Percentiles rank a stretch among this genome's conserved stretches.
Evolutionary conservation across 202 grass and related monocot genomes (phyloP).

Genomic region (Schoenoplectus tabernaemontani): DNA sequence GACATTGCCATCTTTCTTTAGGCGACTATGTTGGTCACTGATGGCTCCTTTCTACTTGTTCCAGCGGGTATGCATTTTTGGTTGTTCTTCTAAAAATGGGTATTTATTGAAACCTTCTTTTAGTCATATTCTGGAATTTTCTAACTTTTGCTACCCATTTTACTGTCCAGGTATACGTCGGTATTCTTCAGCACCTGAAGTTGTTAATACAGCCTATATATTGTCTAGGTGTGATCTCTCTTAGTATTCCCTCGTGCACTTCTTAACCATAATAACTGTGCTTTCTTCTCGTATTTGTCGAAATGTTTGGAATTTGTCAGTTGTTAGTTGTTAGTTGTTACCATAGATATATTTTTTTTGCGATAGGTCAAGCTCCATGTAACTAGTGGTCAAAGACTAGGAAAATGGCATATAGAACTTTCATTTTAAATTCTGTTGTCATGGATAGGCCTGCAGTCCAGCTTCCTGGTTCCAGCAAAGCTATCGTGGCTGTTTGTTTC

Average conservation of each 20-base stretch:
- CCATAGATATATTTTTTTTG: constrained; percentile 6
- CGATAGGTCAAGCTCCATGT: not conserved
- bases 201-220: constrained; percentile 82
- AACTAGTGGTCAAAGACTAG: not conserved
- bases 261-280: not conserved
- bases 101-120: not conserved
- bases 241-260: constrained; percentile 39
- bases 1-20: constrained; percentile 95
- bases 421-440: constrained; percentile 29
- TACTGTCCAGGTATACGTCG: constrained; percentile 55
- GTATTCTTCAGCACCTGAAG: constrained; percentile 47
- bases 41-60: constrained; percentile 86
- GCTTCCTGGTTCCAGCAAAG: constrained; percentile 82
- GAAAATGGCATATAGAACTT: not conserved
- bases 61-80: constrained; percentile 55
- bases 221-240: constrained; percentile 82
- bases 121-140: constrained; percentile 11
- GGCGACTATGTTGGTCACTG: constrained; percentile 85
- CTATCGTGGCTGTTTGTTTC: constrained; percentile 78
- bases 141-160: constrained; percentile 4
- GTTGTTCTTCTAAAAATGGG: not conserved
- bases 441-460: constrained; percentile 64
- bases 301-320: not conserved
- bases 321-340: no score
- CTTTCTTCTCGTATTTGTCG: not conserved